These are phyloP conservation scores for Corniculantispora saksenae DNA, from an alignment of 2,329 filamentous ascomycete species.

Conservation along the genomic window DNA sequence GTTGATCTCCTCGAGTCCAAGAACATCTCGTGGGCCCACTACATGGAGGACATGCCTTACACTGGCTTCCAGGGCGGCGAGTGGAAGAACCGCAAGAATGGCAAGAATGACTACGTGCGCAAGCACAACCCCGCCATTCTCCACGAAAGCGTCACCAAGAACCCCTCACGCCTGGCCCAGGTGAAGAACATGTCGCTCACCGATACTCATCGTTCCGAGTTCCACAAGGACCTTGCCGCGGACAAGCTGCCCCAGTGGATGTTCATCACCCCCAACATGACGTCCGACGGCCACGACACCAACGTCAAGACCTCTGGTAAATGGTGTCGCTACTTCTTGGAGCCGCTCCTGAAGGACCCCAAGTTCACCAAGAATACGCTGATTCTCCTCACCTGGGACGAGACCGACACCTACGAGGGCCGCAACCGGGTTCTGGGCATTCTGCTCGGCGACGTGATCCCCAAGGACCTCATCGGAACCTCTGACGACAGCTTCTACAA, in stretches of 20 bases:
- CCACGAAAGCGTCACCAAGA: constrained; percentile 63
- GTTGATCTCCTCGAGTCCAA: constrained; percentile 68
- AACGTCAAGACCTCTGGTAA: constrained; percentile 66
- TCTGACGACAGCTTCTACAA: constrained; percentile 70
- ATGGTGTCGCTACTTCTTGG: constrained; percentile 69
- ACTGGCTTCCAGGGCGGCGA: constrained; percentile 67
- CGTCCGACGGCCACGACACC: constrained; percentile 74
- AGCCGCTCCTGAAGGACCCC: constrained; percentile 66
- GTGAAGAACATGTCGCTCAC: constrained; percentile 68
- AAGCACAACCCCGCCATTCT: constrained; percentile 74
- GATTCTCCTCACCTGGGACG: constrained; percentile 77
- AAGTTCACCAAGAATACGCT: constrained; percentile 77
- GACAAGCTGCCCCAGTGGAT: constrained; percentile 70
- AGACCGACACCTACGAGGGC: constrained; percentile 67
- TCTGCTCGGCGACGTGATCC: constrained; percentile 74
- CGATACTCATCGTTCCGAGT: constrained; percentile 50
- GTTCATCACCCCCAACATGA: constrained; percentile 75
- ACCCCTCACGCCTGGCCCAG: constrained; percentile 55
- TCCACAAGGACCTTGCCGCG: constrained; percentile 65
- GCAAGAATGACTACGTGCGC: constrained; percentile 75
- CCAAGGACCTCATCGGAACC: constrained; percentile 63
- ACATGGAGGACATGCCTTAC: constrained; percentile 78
- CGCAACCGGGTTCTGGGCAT: constrained; percentile 71
- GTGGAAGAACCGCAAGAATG: constrained; percentile 65
- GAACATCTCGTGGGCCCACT: constrained; percentile 68